Evolutionary conservation across 179 eudicot species (phyloP).

Genomic region (Kewa caespitosa): DNA sequence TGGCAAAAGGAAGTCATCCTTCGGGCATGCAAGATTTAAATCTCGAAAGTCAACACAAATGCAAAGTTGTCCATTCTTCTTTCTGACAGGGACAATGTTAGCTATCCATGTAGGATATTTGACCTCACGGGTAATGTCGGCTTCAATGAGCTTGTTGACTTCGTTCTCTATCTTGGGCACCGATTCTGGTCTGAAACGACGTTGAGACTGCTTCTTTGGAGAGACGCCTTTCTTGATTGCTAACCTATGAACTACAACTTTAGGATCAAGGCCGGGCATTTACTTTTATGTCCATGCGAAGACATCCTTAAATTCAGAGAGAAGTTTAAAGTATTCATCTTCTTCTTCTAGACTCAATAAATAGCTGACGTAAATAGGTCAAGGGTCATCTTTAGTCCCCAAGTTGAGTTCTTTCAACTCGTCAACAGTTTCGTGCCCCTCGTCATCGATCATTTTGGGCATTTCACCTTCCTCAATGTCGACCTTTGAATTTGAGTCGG

Average conservation of each 20-base stretch:
- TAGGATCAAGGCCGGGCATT: not conserved
- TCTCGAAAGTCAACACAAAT: constrained; percentile 11
- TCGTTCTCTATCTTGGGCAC: not conserved
- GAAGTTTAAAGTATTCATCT: not conserved
- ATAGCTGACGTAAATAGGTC: not conserved
- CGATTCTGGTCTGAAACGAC: constrained; percentile 1
- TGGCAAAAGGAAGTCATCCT: constrained; percentile 1
- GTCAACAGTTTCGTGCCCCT: not conserved
- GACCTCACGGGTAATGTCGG: not conserved
- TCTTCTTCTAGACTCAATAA: not conserved
- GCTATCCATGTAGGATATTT: not conserved
- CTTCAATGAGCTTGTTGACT: constrained; percentile 4
- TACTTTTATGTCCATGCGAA: constrained; percentile 5
- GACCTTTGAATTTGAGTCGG: not conserved
- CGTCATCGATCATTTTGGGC: not conserved
- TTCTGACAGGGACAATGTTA: not conserved
- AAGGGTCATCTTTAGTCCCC: not conserved
- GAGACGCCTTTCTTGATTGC: not conserved
- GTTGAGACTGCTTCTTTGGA: constrained; percentile 1
- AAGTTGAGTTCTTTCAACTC: not conserved
- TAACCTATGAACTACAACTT: not conserved
- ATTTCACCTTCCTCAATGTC: not conserved
- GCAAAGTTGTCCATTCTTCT: constrained; percentile 2
- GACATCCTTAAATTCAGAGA: not conserved
- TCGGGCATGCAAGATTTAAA: constrained; percentile 8